These are phyloP conservation scores for Pythium plurisporium DNA, from an alignment of 352 stramenopile genomes.

Conservation along the genomic window DNA sequence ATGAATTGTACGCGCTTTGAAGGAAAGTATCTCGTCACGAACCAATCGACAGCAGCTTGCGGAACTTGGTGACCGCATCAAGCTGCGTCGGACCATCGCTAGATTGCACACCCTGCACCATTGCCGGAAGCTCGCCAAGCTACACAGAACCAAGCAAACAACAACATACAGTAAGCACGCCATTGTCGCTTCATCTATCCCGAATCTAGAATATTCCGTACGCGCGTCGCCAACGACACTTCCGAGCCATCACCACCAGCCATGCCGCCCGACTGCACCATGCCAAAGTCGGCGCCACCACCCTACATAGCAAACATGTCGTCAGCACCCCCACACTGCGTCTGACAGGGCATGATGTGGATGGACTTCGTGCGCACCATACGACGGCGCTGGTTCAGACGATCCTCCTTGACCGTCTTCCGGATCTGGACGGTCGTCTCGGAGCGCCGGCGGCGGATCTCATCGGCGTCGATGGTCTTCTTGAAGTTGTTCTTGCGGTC, in stretches of 20 bases:
- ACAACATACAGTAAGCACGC: conserved; percentile 7
- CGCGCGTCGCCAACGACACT: conserved; percentile 47
- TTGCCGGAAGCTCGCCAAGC: conserved; percentile 92
- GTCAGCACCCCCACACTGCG: not conserved
- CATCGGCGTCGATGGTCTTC: conserved; percentile 75
- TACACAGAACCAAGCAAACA: conserved; percentile 30
- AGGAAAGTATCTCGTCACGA: too few relatives aligned
- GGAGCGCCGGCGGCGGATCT: conserved; percentile 64
- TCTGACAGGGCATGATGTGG: not conserved
- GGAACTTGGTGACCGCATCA: conserved; percentile 97
- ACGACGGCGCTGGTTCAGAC: conserved; percentile 68
- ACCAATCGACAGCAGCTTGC: conserved; percentile 97
- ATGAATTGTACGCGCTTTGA: too few relatives aligned
- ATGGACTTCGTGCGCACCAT: conserved; percentile 46
- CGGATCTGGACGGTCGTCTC: conserved; percentile 84
- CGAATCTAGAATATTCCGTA: conserved; percentile 26
- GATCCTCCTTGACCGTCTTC: conserved; percentile 81
- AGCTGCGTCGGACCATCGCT: conserved; percentile 90
- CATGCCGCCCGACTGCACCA: conserved; percentile 25
- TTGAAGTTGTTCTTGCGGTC: conserved; percentile 79
- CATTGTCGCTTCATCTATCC: not conserved
- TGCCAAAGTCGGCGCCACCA: conserved; percentile 21
- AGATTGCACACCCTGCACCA: conserved; percentile 92
- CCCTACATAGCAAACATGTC: conserved; percentile 15
- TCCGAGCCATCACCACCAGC: conserved; percentile 32